phyloP scores from a whole-genome alignment of 106 monocot species.

The Triglochin maritima region DNA sequence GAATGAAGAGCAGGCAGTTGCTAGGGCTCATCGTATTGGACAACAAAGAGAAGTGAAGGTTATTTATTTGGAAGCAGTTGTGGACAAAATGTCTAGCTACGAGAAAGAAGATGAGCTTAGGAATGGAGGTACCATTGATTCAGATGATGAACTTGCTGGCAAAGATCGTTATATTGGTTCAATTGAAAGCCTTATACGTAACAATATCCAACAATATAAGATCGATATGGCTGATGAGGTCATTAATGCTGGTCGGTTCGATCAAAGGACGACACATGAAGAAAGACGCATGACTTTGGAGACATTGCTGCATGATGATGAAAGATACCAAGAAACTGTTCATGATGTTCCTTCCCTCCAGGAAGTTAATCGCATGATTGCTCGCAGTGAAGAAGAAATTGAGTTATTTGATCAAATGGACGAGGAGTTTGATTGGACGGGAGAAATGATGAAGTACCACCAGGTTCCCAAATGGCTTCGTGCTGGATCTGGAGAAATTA shows the following conservation, averaged over 20 bases:
- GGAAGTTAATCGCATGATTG: slow-evolving; percentile 95
- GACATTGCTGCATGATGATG: slow-evolving; percentile 90
- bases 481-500: slow-evolving; percentile 55
- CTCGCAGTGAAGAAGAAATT: slow-evolving; percentile 80
- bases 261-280: slow-evolving; percentile 97
- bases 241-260: slow-evolving; percentile 98
- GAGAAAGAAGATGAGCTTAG: slow-evolving; percentile 93
- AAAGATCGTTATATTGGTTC: slow-evolving; percentile 93
- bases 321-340: slow-evolving; percentile 84
- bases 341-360: slow-evolving; percentile 92
- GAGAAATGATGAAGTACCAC: slow-evolving; percentile 67
- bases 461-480: slow-evolving; percentile 94
- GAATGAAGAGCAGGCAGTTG: slow-evolving; percentile 98
- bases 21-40: slow-evolving; percentile 95
- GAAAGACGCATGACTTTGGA: slow-evolving; percentile 94
- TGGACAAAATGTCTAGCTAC: slow-evolving; percentile 82
- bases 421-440: slow-evolving; percentile 87
- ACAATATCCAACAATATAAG: slow-evolving; percentile 94
- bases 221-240: slow-evolving; percentile 99
- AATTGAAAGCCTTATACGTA: slow-evolving; percentile 92
- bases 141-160: slow-evolving; percentile 85
- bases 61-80: slow-evolving; percentile 95
- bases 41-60: slow-evolving; percentile 94
- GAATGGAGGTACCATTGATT: slow-evolving; percentile 65
- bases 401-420: slow-evolving; percentile 99